Conservation (phyloP, 352 stramenopile species). For the Pythium utonaiense region DNA sequence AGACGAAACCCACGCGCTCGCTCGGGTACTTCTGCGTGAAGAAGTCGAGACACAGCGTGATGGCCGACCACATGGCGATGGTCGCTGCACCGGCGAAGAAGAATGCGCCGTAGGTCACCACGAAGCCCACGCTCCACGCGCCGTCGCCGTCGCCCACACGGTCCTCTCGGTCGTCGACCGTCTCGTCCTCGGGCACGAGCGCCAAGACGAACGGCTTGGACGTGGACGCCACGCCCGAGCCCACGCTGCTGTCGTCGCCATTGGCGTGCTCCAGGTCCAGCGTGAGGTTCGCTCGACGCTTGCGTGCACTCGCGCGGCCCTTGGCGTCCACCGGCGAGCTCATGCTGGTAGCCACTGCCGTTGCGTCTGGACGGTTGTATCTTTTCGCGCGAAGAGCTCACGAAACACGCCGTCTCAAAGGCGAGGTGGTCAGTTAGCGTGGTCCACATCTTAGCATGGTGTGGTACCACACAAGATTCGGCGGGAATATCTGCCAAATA, state of each 20-base stretch:
- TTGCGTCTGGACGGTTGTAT: background rate
- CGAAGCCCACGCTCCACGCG: conserved; percentile 36
- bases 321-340: conserved; percentile 7
- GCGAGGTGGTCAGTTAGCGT: background rate
- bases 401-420: background rate
- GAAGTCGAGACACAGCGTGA: conserved; percentile 74
- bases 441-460: conserved; percentile 1
- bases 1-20: conserved; percentile 71
- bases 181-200: background rate
- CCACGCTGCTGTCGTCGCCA: conserved; percentile 6
- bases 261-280: conserved; percentile 23
- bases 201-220: conserved; percentile 2
- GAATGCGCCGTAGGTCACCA: conserved; percentile 70
- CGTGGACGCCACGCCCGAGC: background rate
- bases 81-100: conserved; percentile 66
- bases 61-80: conserved; percentile 75
- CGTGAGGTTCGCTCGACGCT: conserved; percentile 19
- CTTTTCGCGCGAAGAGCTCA: background rate
- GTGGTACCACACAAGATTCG: background rate
- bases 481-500: background rate
- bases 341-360: conserved; percentile 1
- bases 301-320: conserved; percentile 3
- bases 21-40: conserved; percentile 61
- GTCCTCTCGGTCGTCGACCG: background rate
- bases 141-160: background rate